Percentiles rank a stretch among this genome's conserved stretches.
These are phyloP conservation scores for Dryas integrifolia DNA, from an alignment of 331 rosid genomes.

Conservation along the genomic window DNA sequence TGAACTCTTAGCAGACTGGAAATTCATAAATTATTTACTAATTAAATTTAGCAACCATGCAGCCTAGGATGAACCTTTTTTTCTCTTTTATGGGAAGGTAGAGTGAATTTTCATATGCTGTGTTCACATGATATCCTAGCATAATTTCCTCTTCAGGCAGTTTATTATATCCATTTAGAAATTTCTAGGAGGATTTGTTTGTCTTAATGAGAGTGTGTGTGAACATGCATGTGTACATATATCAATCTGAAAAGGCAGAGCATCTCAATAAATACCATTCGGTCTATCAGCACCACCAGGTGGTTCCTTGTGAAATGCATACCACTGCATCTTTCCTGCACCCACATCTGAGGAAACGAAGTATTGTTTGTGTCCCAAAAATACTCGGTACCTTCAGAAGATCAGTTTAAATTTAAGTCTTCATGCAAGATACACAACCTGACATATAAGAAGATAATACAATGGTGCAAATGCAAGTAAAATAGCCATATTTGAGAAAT, in stretches of 20 bases:
- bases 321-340: conserved; percentile 99
- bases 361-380: conserved; percentile 97
- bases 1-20: background rate
- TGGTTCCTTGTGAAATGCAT: conserved; percentile 81
- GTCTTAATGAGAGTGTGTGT: background rate
- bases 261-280: conserved; percentile 42
- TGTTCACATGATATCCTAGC: background rate
- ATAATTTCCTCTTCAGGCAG: background rate
- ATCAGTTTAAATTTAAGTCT: conserved; percentile 33
- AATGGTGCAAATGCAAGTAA: conserved; percentile 5
- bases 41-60: too few species aligned
- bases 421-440: conserved; percentile 16
- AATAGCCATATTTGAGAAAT: background rate
- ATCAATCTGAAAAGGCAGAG: conserved; percentile 17
- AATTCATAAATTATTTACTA: background rate
- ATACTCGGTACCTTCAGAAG: conserved; percentile 87
- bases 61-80: too few species aligned
- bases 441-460: background rate
- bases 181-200: background rate
- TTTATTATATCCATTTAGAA: background rate
- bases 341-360: conserved; percentile 98
- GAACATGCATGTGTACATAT: background rate
- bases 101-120: background rate
- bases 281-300: conserved; percentile 75
- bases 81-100: background rate